phyloP scores from a whole-genome alignment of 2,329 filamentous ascomycete species.

The Sphaerostilbella broomeana region DNA sequence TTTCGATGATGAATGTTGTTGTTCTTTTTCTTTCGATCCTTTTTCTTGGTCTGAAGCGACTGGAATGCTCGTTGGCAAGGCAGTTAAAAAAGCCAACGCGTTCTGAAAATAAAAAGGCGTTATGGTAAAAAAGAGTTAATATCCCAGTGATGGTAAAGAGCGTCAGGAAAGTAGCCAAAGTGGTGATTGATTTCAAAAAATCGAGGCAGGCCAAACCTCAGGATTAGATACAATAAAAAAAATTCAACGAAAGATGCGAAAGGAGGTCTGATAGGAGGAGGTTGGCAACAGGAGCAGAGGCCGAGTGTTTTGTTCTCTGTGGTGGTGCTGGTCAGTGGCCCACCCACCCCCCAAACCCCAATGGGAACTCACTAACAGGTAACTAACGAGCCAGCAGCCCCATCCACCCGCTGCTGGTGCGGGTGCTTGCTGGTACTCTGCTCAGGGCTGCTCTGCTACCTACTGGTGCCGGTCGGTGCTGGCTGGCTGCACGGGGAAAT shows the following conservation, averaged over 20 bases:
- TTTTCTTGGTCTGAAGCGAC: slow-evolving; percentile 5
- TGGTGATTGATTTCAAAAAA: slow-evolving; percentile 17
- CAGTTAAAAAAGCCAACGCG: not conserved
- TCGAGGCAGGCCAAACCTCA: slow-evolving; percentile 3
- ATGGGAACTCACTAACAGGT: not conserved
- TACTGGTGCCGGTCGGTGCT: too few species aligned
- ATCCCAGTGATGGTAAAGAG: slow-evolving; percentile 19
- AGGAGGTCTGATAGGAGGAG: slow-evolving; percentile 1
- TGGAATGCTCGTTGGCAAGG: slow-evolving; percentile 3
- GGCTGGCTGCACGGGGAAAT: slow-evolving; percentile 13
- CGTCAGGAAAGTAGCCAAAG: slow-evolving; percentile 24
- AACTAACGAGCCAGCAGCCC: too few species aligned
- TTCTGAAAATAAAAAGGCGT: slow-evolving; percentile 7
- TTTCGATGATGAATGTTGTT: slow-evolving; percentile 15
- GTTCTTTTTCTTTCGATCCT: slow-evolving; percentile 2
- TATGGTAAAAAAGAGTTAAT: slow-evolving; percentile 9
- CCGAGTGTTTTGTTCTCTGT: slow-evolving; percentile 11
- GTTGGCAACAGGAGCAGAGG: slow-evolving; percentile 2
- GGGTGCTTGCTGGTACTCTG: too few species aligned
- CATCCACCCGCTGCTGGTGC: too few species aligned
- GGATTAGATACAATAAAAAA: not conserved
- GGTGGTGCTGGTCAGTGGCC: not conserved
- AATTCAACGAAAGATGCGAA: slow-evolving; percentile 6
- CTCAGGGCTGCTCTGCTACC: too few species aligned
- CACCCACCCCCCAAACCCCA: slow-evolving; percentile 1